Conservation (phyloP, 169 alveolate genomes). For the Plasmodium coatneyi region DNA sequence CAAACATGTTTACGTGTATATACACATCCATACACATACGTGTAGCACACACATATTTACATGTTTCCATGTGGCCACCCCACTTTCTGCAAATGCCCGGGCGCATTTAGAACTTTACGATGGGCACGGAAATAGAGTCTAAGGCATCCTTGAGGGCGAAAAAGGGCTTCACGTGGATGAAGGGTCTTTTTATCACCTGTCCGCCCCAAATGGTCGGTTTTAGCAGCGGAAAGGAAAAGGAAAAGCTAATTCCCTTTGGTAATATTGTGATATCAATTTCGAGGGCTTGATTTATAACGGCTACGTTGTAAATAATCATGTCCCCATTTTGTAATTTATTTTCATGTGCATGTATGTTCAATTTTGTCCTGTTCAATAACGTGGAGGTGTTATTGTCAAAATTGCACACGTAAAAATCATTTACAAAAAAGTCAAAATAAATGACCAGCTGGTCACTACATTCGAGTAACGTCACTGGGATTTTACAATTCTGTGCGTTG, state of each 20-base stretch:
- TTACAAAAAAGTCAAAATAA: conserved; percentile 69
- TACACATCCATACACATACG: not conserved
- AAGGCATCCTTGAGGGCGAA: conserved; percentile 54
- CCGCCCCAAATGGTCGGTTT: conserved; percentile 45
- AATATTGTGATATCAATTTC: conserved; percentile 27
- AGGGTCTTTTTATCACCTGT: conserved; percentile 55
- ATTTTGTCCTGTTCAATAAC: conserved; percentile 53
- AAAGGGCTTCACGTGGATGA: conserved; percentile 57
- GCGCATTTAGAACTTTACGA: conserved; percentile 15
- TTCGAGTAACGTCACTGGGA: conserved; percentile 8
- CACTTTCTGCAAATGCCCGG: not conserved
- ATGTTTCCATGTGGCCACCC: not conserved
- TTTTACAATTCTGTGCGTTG: conserved; percentile 27
- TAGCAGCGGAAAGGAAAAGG: conserved; percentile 31
- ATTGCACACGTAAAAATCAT: conserved; percentile 69
- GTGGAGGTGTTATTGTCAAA: conserved; percentile 15
- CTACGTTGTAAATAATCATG: conserved; percentile 24
- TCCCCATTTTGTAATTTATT: conserved; percentile 46
- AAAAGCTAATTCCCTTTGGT: conserved; percentile 34
- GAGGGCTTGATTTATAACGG: conserved; percentile 41
- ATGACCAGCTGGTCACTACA: conserved; percentile 17
- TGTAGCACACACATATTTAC: not conserved
- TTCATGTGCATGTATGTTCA: conserved; percentile 66
- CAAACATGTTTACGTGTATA: not conserved
- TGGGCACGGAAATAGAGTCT: conserved; percentile 57